Evolutionary conservation across 1,139 yeast genomes (phyloP), one percentile per base, ranked within the genome.

Genomic region (Torulaspora pretoriensis): DNA sequence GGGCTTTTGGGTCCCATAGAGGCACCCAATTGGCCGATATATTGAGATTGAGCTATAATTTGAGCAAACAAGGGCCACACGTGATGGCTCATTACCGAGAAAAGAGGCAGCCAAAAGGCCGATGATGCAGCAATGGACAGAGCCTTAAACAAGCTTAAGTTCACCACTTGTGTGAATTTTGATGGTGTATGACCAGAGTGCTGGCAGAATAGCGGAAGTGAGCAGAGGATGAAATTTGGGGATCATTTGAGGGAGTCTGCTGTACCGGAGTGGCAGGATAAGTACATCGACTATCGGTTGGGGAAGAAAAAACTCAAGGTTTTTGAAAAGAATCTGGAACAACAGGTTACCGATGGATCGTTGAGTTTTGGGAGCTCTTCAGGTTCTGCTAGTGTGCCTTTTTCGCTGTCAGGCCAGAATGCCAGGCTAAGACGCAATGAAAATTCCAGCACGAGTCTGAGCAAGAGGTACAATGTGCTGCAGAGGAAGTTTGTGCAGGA

Each of bases 231-330:
- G 86, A 80, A 79, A 64, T 80, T 80, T 58, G 83, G 77, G 9
- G 83, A 77, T 51, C 74, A 81, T 28, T 65, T 80, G 46, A 73
- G 69, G 48, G 82, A 77, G 38, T 77, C 78, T 25, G 66, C 78
- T 50, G 86, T 86, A 5, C 95, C 96, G 1, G 96, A 88, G 63
- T 88, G 96, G 96, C 74, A 80, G 55, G 80, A 78, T 48, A 89
- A 83, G 61, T 88, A 89, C 57, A 70, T 89, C 32, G 81, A 87
- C 64, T 89, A 89, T 61, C 83, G 82, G 60, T 68, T 68, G 22
- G 85, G 85, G 14, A 80, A 80, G 64, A 78, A 78, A 66, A 71
- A 72, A 55, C 69, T 81, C 35, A 78, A 78, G 59, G 58, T 41
- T 44, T 57, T 51, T 32, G 46, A 44, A 22, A 43, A 44, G 17